A percentile compares a stretch with the other conserved stretches of the same genome.
These are phyloP conservation scores for Penicillium sp. DNA, from an alignment of 2,329 filamentous ascomycete genomes.

Conservation along the genomic window DNA sequence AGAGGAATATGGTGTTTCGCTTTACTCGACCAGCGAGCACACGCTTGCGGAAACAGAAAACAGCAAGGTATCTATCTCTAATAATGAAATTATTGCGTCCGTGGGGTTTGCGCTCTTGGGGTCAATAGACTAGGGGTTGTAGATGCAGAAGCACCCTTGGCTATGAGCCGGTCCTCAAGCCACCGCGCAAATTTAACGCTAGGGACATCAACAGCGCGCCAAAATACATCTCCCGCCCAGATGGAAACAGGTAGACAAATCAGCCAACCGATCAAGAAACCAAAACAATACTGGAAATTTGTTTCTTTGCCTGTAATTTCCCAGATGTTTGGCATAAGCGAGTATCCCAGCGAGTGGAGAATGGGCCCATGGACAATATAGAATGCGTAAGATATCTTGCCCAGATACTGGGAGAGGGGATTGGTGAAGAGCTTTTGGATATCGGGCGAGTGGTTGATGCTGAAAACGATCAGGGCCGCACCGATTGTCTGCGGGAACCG, in stretches of 20 bases:
- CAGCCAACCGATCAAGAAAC: constrained; percentile 41
- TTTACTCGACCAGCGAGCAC: background rate
- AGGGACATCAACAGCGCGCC: constrained; percentile 56
- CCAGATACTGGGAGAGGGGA: constrained; percentile 46
- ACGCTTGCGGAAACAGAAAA: background rate
- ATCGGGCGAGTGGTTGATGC: constrained; percentile 41
- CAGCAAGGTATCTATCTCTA: background rate
- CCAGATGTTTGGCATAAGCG: constrained; percentile 46
- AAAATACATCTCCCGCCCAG: constrained; percentile 62
- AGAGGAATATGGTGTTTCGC: background rate
- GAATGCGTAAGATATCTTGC: constrained; percentile 50
- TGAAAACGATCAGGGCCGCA: constrained; percentile 44
- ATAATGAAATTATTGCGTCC: background rate
- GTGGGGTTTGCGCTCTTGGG: background rate
- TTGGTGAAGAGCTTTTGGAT: constrained; percentile 46
- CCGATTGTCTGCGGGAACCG: constrained; percentile 48
- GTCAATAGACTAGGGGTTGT: background rate
- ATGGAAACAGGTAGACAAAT: constrained; percentile 46
- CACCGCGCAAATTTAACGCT: constrained; percentile 53
- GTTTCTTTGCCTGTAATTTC: constrained; percentile 40
- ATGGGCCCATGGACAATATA: constrained; percentile 51
- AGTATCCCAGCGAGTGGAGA: constrained; percentile 45
- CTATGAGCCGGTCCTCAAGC: constrained; percentile 43
- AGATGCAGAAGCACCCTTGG: constrained; percentile 17
- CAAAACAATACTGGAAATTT: constrained; percentile 40